phyloP scores from a whole-genome alignment of 2,329 filamentous ascomycete species.

The Lizonia empirigonia region DNA sequence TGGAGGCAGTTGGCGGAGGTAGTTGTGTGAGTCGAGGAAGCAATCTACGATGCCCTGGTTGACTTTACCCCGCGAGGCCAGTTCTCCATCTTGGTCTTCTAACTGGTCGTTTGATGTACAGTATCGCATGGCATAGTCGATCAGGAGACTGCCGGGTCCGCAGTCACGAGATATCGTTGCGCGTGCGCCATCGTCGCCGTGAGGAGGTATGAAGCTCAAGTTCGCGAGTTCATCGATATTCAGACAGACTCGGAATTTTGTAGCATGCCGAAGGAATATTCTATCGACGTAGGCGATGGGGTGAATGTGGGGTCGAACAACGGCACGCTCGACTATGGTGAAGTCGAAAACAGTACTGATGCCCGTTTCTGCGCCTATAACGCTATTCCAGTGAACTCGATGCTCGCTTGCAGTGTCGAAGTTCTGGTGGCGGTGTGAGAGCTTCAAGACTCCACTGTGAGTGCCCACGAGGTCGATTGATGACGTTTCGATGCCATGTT shows the following conservation, averaged over 20 bases:
- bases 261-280: slow-evolving; percentile 61
- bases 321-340: slow-evolving; percentile 61
- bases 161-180: slow-evolving; percentile 60
- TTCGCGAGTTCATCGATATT: slow-evolving; percentile 68
- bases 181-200: slow-evolving; percentile 47
- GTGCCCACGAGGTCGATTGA: slow-evolving; percentile 62
- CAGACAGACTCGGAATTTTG: slow-evolving; percentile 63
- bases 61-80: slow-evolving; percentile 57
- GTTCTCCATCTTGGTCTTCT: slow-evolving; percentile 59
- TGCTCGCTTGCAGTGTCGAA: slow-evolving; percentile 23
- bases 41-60: slow-evolving; percentile 59
- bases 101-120: slow-evolving; percentile 58
- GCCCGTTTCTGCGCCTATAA: slow-evolving; percentile 61
- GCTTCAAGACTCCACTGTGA: slow-evolving; percentile 58
- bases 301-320: slow-evolving; percentile 61
- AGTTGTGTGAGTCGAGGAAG: slow-evolving; percentile 55
- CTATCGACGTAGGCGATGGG: slow-evolving; percentile 64
- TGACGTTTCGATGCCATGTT: slow-evolving; percentile 51
- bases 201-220: slow-evolving; percentile 64
- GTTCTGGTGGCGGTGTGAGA: neutral
- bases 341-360: slow-evolving; percentile 66
- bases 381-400: slow-evolving; percentile 53
- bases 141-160: slow-evolving; percentile 62
- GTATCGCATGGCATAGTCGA: slow-evolving; percentile 62
- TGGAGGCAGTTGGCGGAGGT: slow-evolving; percentile 58